Evolutionary conservation across 352 stramenopile genomes (phyloP), one percentile per base, ranked within the genome.

Genomic region (Globisporangium polare): DNA sequence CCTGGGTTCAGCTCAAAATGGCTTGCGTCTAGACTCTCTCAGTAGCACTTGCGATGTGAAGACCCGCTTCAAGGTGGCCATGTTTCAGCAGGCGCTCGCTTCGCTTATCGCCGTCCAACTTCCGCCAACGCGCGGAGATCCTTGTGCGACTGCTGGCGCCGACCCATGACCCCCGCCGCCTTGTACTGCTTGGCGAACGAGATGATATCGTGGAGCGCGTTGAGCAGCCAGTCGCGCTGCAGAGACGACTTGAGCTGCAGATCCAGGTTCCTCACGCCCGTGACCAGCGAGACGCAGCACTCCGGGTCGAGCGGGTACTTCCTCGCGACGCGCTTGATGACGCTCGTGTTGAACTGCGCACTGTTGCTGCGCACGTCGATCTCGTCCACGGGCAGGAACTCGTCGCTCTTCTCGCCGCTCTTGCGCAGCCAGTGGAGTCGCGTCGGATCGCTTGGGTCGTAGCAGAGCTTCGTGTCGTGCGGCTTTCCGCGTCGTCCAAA

Each of bases 181-280:
- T 80, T 73, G 54, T 87, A 90, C 59, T 90, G 79, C 22, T 75
- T 60, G 15, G 82, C 84, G 27, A 92, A 94, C 8, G 74, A 68
- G 22, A 89, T 69, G 46, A 89, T 72, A 50, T 90, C 76, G 5
- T 69, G 69, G 2, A 94, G 62, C 9, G 80, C 82, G 26, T 87
- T 88, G 29, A 88, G 69, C 10, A 94, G 71, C 84, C 84, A 94
- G 46, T 92, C 84, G 22, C 84, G 80, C 47, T 94, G 82, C 26
- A 94, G 57, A 17, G 73, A 33, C n/a, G 69, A 84, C 43, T 84
- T 77, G 26, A 91, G 64, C 31, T 89, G 78, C 39, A 94, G 53
- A 53, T 92, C 79, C 1, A 94, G 73, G 29, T 74, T 85, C 6
- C 84, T 72, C 7, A 62, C 55, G 2, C 67, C 43, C 18, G 84